Conservation (phyloP, 2,329 filamentous ascomycete species). For the Ilyonectria sp. region DNA sequence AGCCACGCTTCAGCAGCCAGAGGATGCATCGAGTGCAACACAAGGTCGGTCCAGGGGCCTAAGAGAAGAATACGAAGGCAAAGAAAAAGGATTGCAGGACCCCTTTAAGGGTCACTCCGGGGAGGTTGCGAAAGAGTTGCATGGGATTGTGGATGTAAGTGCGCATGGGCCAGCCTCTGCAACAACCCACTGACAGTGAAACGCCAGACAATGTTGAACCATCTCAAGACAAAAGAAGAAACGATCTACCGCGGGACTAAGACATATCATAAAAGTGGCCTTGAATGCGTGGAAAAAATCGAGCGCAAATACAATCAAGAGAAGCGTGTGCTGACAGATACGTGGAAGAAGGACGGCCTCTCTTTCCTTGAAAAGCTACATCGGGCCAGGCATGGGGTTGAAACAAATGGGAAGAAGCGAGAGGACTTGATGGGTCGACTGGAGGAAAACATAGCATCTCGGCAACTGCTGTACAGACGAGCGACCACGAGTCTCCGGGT, state of each 20-base stretch:
- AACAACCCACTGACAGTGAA: constrained; percentile 30
- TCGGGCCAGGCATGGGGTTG: constrained; percentile 27
- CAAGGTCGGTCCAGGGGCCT: constrained; percentile 1
- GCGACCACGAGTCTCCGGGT: constrained; percentile 41
- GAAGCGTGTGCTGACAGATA: constrained; percentile 29
- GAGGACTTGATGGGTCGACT: constrained; percentile 25
- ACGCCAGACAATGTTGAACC: constrained; percentile 42
- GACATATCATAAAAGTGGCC: constrained; percentile 41
- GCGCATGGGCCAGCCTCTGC: not conserved
- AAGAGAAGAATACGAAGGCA: not conserved
- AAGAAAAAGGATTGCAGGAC: not conserved
- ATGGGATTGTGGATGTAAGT: constrained; percentile 47
- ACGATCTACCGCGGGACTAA: constrained; percentile 37
- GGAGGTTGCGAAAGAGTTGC: constrained; percentile 36
- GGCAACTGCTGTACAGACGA: constrained; percentile 36
- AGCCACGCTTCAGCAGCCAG: constrained; percentile 30
- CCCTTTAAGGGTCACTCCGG: constrained; percentile 11
- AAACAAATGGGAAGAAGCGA: constrained; percentile 19
- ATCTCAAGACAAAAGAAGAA: constrained; percentile 44
- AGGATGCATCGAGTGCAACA: constrained; percentile 2
- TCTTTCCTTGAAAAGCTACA: constrained; percentile 35
- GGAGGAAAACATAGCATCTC: constrained; percentile 30
- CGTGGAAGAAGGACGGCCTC: constrained; percentile 36
- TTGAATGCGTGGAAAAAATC: constrained; percentile 42
- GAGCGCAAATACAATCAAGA: constrained; percentile 42